phyloP scores from a whole-genome alignment of 192 early-diverging fungal genomes.

The Umbelopsis sp. region DNA sequence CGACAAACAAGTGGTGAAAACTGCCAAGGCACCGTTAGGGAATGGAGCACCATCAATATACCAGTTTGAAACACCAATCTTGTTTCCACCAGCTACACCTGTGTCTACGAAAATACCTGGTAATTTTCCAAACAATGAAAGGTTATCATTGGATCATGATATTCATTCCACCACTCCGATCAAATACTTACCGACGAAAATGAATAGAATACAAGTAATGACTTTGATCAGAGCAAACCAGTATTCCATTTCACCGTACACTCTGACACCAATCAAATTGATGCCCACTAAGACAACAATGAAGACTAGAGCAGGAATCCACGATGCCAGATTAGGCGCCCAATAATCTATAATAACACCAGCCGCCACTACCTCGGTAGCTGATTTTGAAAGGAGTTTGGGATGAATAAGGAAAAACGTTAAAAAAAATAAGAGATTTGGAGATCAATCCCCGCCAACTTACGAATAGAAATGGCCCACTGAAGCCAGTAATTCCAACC shows the following conservation, averaged over 20 bases:
- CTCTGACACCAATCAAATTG: conserved; percentile 62
- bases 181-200: conserved; percentile 59
- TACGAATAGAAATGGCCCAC: conserved; percentile 62
- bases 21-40: conserved; percentile 49
- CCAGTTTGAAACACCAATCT: conserved; percentile 66
- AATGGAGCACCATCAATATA: conserved; percentile 64
- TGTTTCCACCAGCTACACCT: conserved; percentile 58
- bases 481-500: conserved; percentile 64
- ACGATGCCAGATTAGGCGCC: conserved; percentile 52
- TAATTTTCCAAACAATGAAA: conserved; percentile 21
- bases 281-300: conserved; percentile 54
- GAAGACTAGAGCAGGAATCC: conserved; percentile 54
- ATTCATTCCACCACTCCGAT: not conserved
- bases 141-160: not conserved
- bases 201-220: conserved; percentile 71
- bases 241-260: conserved; percentile 73
- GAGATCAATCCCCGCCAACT: not conserved
- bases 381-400: conserved; percentile 13
- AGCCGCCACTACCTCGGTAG: conserved; percentile 78
- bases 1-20: conserved; percentile 65
- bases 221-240: conserved; percentile 80
- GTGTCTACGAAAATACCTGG: conserved; percentile 62
- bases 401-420: not conserved
- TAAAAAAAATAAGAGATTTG: not conserved
- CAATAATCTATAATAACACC: conserved; percentile 77